Base-by-base conservation (phyloP, 768 basidiomycete genomes). In the Kockovaella imperatae region DNA sequence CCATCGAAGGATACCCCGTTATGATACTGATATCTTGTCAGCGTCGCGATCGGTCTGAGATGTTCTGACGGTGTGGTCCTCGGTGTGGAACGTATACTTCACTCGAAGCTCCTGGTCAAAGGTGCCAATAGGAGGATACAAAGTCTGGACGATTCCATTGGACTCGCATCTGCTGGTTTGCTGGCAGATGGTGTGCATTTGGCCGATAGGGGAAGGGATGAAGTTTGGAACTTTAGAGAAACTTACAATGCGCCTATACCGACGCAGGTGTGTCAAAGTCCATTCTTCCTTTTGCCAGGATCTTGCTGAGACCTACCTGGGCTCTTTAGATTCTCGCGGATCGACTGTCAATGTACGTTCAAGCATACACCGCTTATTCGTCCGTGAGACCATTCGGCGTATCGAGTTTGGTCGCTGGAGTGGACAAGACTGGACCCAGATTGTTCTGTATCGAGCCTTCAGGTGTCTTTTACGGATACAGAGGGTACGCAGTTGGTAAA, bases 321-420 rank as follows among this genome's bases (percentile, higher is more conserved):
- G n/a, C 35, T 21, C 18, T 18, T 38, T 59, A 83, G 82, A 64
- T 74, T 25, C 70, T 85, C 42, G 75, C 84, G 45, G 84, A 87
- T 65, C 84, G 91, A 50, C 64, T 99, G 36, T 83, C 86, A 1
- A 77, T 80, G n/a, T 93, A 87, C 70, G 83, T 87, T 7, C 95
- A 99, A 74, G 82, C 83, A 35, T 97, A 96, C 74, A 99, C 95
- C 5, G 81, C 96, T 32, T 96, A 97, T 74, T 96, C 91, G 1
- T 96, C 91, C 20, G 93, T 97, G 30, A 83, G 95, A 32, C 95
- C 95, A 0, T 97, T 97, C 62, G 95, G 93, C 17, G 83, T 93
- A 64, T 89, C 88, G 65, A 84, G 90, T 35, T 85, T 99, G 67
- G 73, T 97, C 20, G 91, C 83, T 35, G 81, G 84, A 18, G 80